Evolutionary conservation across 1,139 yeast species (phyloP), one percentile per base, ranked within the genome.

Genomic region (Blastobotrys serpentis): DNA sequence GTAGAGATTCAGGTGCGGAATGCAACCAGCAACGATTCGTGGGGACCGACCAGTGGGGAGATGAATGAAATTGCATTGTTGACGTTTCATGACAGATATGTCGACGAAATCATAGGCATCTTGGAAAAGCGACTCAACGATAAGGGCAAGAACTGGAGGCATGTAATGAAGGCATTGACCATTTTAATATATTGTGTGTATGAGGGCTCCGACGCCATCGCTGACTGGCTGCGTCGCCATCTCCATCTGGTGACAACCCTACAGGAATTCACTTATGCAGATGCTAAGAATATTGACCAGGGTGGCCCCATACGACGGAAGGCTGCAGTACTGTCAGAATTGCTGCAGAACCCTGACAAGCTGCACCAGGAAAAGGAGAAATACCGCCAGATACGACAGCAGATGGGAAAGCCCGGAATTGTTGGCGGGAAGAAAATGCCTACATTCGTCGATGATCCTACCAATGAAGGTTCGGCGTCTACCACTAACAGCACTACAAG

Each of bases 121-220:
- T 69, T 92, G 47, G 98, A 90, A 69, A 83, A 89, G 60, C 78
- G 99, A 56, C 74, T 92, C 58, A 90, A 90, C 64, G 98, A 92
- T 62, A 89, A 89, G 72, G 98, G 98, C 51, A 90, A 89, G 67
- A 86, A 90, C 68, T 92, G 98, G 98, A 79, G 96, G 56, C 98
- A 92, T 67, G 90, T 92, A 36, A 92, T 95, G 55, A 94, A 92
- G 68, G 85, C 95, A 1, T 73, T 89, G 59, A 86, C 96, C 1
- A 85, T 92, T 7, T 72, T 90, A 57, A 95, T 89, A 61, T 90
- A 84, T 67, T 75, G 92, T 58, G 86, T 90, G 8, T 77, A 95
- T 55, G 84, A 78, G 56, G 98, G 98, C 11, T 79, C 92, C 23
- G 96, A 89, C 54, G 82, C 84, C 57, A 87, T 92, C 62, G 92